A percentile compares a stretch with the other conserved stretches of the same genome.
These are phyloP conservation scores for Yamadazyma insecticola DNA, from an alignment of 805 yeast genomes.

Conservation along the genomic window DNA sequence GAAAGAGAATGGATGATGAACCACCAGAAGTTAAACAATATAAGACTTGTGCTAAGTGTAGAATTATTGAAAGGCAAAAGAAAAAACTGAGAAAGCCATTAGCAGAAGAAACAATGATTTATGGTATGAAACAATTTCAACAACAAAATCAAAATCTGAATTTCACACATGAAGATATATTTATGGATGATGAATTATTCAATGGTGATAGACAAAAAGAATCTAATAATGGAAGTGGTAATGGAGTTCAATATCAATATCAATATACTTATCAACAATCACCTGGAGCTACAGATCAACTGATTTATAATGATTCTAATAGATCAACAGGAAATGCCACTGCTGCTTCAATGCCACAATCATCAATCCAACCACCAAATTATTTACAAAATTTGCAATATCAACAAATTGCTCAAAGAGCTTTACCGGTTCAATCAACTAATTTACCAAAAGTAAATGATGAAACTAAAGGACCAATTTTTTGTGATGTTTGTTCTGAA, in stretches of 20 bases:
- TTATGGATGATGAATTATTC: conserved; percentile 15
- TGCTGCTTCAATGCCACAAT: conserved; percentile 8
- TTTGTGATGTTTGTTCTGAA: conserved; percentile 25
- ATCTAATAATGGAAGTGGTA: too few relatives aligned
- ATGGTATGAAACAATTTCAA: conserved; percentile 42
- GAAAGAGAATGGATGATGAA: conserved; percentile 52
- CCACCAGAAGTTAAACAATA: conserved; percentile 53
- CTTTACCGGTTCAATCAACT: conserved; percentile 12
- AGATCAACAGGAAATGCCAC: conserved; percentile 7
- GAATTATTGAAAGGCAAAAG: conserved; percentile 48
- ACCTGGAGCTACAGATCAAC: too few relatives aligned
- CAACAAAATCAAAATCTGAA: conserved; percentile 28
- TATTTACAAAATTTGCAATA: conserved; percentile 5
- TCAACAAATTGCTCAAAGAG: conserved; percentile 13
- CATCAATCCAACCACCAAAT: conserved; percentile 7
- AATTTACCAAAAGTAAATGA: conserved; percentile 7
- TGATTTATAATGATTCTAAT: conserved; percentile 1
- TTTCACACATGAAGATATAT: conserved; percentile 15
- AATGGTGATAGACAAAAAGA: too few relatives aligned
- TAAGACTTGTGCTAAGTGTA: conserved; percentile 55
- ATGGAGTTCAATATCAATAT: conserved; percentile 6
- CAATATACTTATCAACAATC: conserved; percentile 4
- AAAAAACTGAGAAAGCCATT: conserved; percentile 42
- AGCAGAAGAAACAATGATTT: conserved; percentile 43
- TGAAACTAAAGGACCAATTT: conserved; percentile 2